Evolutionary conservation across 2,329 filamentous ascomycete species (phyloP), one percentile per base, ranked within the genome.

Genomic region (Dothistroma septosporum): DNA sequence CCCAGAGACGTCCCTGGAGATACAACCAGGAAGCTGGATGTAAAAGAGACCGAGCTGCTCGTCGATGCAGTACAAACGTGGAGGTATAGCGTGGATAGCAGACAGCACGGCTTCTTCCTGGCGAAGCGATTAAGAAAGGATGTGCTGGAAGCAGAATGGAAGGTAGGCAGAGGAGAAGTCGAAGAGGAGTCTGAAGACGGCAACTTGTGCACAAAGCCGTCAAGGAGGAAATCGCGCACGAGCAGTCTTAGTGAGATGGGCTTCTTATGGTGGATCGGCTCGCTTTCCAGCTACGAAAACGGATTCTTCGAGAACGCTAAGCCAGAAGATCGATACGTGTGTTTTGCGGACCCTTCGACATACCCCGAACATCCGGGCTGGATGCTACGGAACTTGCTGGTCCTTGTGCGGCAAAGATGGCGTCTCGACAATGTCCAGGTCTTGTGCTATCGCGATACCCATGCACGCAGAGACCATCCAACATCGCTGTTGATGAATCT

Each of bases 71-170:
- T 97, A 22, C 89, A 92, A 64, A 94, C 91, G 1, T 99, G 92
- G 92, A 86, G 87, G 63, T 94, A 93, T 70, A 83, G 84, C 33
- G 87, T 89, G 16, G 92, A 97, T 74, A 82, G 84, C 37, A 85
- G 91, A 54, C 91, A 99, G 75, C 88, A 93, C 73, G 94, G 94
- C 10, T 99, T 97, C 77, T 99, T 99, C 75, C 79, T 99, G n/a
- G 92, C 87, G 8, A 96, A 96, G 77, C 90, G 88, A 69, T 78
- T 87, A 28, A 81, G 80, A 1, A 68, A 70, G 59, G 61, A 65
- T 56, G 47, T 69, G 55, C 59, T 72, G 41, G 71, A 75, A 37
- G 63, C 72, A 22, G 74, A 76, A 22, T 75, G 76, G 24, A 46
- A 72, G 75, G 54, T 61, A 44, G 65, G 60, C 9, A 60, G 60